Base-by-base conservation (phyloP, 345 rosid species). In the Pistacia integerrima region DNA sequence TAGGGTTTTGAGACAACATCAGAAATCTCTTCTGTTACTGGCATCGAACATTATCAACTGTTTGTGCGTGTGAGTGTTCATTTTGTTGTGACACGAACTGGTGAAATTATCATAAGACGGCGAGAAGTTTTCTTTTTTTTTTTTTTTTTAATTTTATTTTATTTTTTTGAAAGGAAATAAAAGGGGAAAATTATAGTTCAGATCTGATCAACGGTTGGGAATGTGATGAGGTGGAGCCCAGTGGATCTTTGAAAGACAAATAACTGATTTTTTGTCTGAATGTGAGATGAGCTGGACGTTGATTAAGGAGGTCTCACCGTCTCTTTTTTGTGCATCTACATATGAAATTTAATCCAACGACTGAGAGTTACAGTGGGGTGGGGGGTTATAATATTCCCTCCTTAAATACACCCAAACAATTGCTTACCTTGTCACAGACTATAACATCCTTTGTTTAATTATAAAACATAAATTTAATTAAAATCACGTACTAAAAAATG, bases 1-100 rank as follows among this genome's bases (percentile, higher is more conserved):
- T 73, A 51, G 70, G 70, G 69, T 54, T 74, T 74, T 74, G 20
- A 64, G 46, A 64, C 77, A 51, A 61, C 67, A 73, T 38, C 38
- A 59, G 33, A 61, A 58, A 20, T 22, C 17, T 3, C 41, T 30
- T 28, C 59, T 17, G 25, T 63, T 30, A 25, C 76, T 49, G 49
- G 59, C 59, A 73, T 48, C 68, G 59, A 61, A 48, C 57, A 54
- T 54, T 54, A 16, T 4, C 59, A 48, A 49, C 16, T 36, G n/a
- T 16, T 16, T 13, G 4, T 16, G 5, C 16, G n/a, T 54, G 57
- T 13, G n/a, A 18, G 18, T 30, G 38, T 46, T 22, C n/a, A 16
- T 28, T 16, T 38, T 18, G 52, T 41, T 30, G 28, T 33, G 61
- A 30, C 4, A 17, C 48, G 18, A 54, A 51, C 30, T 16, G 60